Evolutionary conservation across 495 filamentous ascomycete genomes (phyloP).

Genomic region (Neurospora pannonica): DNA sequence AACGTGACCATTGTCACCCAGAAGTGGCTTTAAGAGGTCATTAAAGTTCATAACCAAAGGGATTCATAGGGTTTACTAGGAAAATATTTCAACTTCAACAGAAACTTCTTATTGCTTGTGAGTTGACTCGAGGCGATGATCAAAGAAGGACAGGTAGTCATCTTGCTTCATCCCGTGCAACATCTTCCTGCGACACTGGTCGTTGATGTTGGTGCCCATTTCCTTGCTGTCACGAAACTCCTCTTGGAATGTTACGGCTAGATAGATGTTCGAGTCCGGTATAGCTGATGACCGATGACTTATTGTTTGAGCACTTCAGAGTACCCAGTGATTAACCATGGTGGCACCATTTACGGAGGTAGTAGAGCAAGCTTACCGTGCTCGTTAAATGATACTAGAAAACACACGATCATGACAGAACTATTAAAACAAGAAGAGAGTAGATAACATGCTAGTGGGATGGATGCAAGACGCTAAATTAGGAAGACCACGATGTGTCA

Average conservation of each 20-base stretch:
- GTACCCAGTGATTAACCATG: too few species aligned
- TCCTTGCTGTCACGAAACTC: not conserved
- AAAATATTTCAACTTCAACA: too few species aligned
- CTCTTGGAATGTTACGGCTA: not conserved
- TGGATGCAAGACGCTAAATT: not conserved
- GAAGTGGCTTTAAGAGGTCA: too few species aligned
- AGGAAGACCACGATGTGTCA: not conserved
- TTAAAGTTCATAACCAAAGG: too few species aligned
- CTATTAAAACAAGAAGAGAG: not conserved
- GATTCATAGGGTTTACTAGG: too few species aligned
- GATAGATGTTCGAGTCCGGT: not conserved
- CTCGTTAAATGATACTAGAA: not conserved
- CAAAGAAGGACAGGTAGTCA: not conserved
- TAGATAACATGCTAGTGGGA: not conserved
- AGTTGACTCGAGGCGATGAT: rapidly evolving
- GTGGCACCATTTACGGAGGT: too few species aligned
- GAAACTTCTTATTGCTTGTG: not conserved
- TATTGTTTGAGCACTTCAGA: too few species aligned
- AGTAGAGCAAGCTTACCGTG: too few species aligned
- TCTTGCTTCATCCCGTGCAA: not conserved
- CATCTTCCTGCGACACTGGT: not conserved
- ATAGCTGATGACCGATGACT: too few species aligned
- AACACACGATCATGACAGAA: not conserved
- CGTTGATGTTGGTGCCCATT: not conserved
- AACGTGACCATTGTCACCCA: too few species aligned